These are phyloP conservation scores for Vaucheria bursata DNA, from an alignment of 352 stramenopile genomes.

Conservation along the genomic window DNA sequence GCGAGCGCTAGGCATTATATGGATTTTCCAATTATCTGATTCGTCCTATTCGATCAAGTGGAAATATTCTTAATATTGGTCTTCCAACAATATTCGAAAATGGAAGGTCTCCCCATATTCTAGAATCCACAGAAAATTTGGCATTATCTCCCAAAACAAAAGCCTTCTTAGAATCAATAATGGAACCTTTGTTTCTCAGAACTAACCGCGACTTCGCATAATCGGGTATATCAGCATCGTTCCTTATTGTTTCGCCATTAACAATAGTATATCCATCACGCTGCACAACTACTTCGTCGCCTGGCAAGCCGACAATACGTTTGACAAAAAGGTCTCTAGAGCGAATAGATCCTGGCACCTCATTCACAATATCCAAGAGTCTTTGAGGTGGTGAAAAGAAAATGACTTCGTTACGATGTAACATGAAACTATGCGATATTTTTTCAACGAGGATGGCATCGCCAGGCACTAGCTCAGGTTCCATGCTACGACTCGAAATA, in stretches of 20 bases:
- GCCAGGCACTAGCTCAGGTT: conserved; percentile 33
- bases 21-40: too few species aligned
- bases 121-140: conserved; percentile 29
- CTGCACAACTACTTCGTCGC: conserved; percentile 20
- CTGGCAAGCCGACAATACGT: conserved; percentile 27
- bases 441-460: conserved; percentile 41
- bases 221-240: neutral
- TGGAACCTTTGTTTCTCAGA: neutral
- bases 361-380: conserved; percentile 18
- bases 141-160: conserved; percentile 41
- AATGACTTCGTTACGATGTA: conserved; percentile 25
- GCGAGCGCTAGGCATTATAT: too few species aligned
- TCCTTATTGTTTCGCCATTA: neutral
- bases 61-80: conserved; percentile 26
- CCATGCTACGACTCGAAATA: conserved; percentile 37
- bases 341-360: conserved; percentile 13
- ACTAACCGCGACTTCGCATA: neutral
- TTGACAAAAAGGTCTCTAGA: conserved; percentile 36
- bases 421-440: conserved; percentile 15
- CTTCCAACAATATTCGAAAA: conserved; percentile 27
- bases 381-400: conserved; percentile 30
- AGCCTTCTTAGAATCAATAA: conserved; percentile 7
- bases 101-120: conserved; percentile 34
- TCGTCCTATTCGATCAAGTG: neutral
- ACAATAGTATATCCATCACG: conserved; percentile 18